Evolutionary conservation across 2,329 filamentous ascomycete species (phyloP).

Genomic region (Colletotrichum spaethianum): DNA sequence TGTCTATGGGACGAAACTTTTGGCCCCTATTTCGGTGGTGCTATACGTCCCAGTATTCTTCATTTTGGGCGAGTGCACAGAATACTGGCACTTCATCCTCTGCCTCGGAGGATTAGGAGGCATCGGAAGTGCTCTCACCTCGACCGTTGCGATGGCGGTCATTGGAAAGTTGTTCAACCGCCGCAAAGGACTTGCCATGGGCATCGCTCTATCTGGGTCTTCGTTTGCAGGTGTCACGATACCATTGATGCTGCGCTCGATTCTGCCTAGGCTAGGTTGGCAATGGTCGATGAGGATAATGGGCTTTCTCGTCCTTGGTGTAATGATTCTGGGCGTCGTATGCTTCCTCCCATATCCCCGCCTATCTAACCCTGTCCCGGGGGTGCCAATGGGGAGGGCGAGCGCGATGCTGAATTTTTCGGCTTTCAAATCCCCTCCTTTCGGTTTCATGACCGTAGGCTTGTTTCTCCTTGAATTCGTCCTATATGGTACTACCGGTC

Average conservation of each 20-base stretch:
- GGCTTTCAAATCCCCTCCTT: slow-evolving; percentile 57
- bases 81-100: slow-evolving; percentile 65
- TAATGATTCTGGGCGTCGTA: slow-evolving; percentile 47
- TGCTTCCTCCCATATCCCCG: slow-evolving; percentile 53
- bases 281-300: slow-evolving; percentile 52
- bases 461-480: slow-evolving; percentile 64
- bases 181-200: slow-evolving; percentile 46
- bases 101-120: slow-evolving; percentile 59
- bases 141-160: slow-evolving; percentile 51
- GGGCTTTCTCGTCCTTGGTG: slow-evolving; percentile 48
- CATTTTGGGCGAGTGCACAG: slow-evolving; percentile 60
- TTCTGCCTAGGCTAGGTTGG: slow-evolving; percentile 50
- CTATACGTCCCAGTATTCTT: slow-evolving; percentile 58
- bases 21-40: slow-evolving; percentile 55
- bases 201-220: slow-evolving; percentile 44
- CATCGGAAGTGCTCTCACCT: slow-evolving; percentile 55
- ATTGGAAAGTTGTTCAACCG: slow-evolving; percentile 49
- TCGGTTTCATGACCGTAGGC: slow-evolving; percentile 57
- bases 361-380: slow-evolving; percentile 23
- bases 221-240: slow-evolving; percentile 50
- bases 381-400: slow-evolving; percentile 5
- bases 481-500: slow-evolving; percentile 62
- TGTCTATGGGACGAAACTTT: slow-evolving; percentile 58
- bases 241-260: slow-evolving; percentile 51
- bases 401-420: slow-evolving; percentile 52